A percentile compares a stretch with the other conserved stretches of the same genome.
Evolutionary conservation across 257 asterid genomes (phyloP).

Genomic region (Ilex asprella): DNA sequence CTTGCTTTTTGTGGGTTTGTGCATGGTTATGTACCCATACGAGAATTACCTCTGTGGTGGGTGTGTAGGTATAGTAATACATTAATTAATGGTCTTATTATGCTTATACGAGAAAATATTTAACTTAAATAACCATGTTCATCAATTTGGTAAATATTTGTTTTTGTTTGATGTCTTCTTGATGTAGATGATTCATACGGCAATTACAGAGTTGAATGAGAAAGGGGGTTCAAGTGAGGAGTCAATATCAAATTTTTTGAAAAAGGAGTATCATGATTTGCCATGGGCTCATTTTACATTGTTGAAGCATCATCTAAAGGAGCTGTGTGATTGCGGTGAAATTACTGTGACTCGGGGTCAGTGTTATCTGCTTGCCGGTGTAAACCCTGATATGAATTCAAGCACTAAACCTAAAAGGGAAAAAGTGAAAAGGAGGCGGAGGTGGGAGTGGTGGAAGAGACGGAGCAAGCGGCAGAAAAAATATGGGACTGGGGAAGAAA

Average conservation of each 20-base stretch:
- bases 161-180: background rate
- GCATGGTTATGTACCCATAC: too few species aligned
- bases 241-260: background rate
- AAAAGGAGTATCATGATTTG: constrained; percentile 1
- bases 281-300: background rate
- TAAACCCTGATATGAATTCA: constrained; percentile 2
- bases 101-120: too few species aligned
- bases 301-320: background rate
- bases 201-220: background rate
- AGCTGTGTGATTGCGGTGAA: background rate
- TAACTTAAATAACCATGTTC: background rate
- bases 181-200: background rate
- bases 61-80: too few species aligned
- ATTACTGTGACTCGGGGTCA: constrained; percentile 3
- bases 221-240: background rate
- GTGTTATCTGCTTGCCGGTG: constrained; percentile 27
- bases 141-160: constrained; percentile 8
- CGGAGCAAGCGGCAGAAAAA: constrained; percentile 15
- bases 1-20: too few species aligned
- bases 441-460: constrained; percentile 25
- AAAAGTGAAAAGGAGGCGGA: constrained; percentile 20
- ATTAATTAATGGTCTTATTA: too few species aligned
- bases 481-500: constrained; percentile 8
- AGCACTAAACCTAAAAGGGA: constrained; percentile 20
- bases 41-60: too few species aligned